These are phyloP conservation scores for Leccinum griseonigrum DNA, from an alignment of 1,284 basidiomycete species.

Conservation along the genomic window DNA sequence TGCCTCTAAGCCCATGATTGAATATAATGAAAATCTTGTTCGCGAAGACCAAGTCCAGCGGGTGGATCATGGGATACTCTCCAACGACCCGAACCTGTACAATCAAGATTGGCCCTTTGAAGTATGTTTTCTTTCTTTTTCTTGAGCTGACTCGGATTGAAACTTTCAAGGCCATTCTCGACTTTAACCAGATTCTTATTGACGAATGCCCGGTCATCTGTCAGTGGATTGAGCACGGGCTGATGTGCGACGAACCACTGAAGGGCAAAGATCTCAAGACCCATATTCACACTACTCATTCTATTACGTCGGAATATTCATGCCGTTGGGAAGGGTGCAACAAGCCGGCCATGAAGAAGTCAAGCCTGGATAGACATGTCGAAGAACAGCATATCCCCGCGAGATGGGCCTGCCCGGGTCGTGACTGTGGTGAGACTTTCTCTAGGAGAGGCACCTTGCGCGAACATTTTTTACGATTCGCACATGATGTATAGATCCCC, in stretches of 20 bases:
- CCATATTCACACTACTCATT: conserved; percentile 12
- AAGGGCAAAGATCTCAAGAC: conserved; percentile 1
- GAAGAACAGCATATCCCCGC: conserved; percentile 12
- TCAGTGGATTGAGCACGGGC: conserved; percentile 4
- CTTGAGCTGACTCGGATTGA: neutral
- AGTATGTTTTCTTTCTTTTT: conserved; percentile 3
- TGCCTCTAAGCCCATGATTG: neutral
- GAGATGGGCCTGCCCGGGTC: conserved; percentile 12
- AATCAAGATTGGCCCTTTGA: neutral
- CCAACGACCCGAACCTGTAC: neutral
- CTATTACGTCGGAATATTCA: conserved; percentile 6
- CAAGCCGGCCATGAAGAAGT: neutral
- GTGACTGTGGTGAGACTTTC: neutral
- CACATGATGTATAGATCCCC: neutral
- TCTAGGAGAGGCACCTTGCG: conserved; percentile 6
- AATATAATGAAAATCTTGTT: neutral
- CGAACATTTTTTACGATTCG: neutral
- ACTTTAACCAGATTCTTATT: conserved; percentile 2
- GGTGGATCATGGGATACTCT: neutral
- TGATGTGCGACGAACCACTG: neutral
- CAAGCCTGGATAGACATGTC: conserved; percentile 14
- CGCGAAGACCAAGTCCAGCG: neutral
- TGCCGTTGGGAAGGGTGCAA: conserved; percentile 14
- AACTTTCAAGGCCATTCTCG: conserved; percentile 1
- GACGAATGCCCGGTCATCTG: conserved; percentile 6